phyloP scores from a whole-genome alignment of 352 stramenopile genomes.

The Pythium periplocum region DNA sequence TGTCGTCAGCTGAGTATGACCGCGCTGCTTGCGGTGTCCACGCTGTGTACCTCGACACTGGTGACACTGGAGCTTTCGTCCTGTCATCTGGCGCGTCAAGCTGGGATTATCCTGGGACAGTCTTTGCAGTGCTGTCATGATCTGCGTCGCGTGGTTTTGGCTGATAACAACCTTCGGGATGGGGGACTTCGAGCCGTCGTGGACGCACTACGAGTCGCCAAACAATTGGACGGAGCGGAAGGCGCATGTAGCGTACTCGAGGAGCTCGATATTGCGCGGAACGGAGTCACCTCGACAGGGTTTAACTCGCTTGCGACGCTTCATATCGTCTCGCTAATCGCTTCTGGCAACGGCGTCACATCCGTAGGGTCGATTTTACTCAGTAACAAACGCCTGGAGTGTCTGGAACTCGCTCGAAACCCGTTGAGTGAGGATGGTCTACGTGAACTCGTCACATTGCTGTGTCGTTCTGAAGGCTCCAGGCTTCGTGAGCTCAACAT shows the following conservation, averaged over 20 bases:
- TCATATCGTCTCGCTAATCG: slow-evolving; percentile 17
- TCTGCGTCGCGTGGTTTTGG: slow-evolving; percentile 29
- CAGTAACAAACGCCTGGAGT: slow-evolving; percentile 20
- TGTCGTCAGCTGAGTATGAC: slow-evolving; percentile 53
- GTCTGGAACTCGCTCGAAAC: slow-evolving; percentile 30
- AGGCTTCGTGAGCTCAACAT: slow-evolving; percentile 26
- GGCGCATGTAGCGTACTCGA: slow-evolving; percentile 16
- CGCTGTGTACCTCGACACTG: slow-evolving; percentile 28
- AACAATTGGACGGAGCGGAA: neutral
- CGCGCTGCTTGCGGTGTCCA: slow-evolving; percentile 43
- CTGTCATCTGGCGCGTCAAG: slow-evolving; percentile 45
- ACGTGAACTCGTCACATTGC: slow-evolving; percentile 22
- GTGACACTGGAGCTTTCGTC: slow-evolving; percentile 41
- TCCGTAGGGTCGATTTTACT: slow-evolving; percentile 19
- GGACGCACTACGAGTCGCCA: slow-evolving; percentile 21
- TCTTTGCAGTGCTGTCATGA: slow-evolving; percentile 30
- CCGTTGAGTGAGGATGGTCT: slow-evolving; percentile 27
- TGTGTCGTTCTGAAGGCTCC: neutral
- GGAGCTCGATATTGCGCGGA: slow-evolving; percentile 37
- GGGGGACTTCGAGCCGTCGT: slow-evolving; percentile 42
- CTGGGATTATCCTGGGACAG: slow-evolving; percentile 55
- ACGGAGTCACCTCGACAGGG: slow-evolving; percentile 33
- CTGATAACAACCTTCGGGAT: slow-evolving; percentile 51
- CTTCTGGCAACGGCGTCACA: slow-evolving; percentile 30
- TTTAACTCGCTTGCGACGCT: slow-evolving; percentile 26